These are phyloP conservation scores for Zymoseptoria pseudotritici DNA, from an alignment of 2,329 filamentous ascomycete genomes.

Conservation along the genomic window DNA sequence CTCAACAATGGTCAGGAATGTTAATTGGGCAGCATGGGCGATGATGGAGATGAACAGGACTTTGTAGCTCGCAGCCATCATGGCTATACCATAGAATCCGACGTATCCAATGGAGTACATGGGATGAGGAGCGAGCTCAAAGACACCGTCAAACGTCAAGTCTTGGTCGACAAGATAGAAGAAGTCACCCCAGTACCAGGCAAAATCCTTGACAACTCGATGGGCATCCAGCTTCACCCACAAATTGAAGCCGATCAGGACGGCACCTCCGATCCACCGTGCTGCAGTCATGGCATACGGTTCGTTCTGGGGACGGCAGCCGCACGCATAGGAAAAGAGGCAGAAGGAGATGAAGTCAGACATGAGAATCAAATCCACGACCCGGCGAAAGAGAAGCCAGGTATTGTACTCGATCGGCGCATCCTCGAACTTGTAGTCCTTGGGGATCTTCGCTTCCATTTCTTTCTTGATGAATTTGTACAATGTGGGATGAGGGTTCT, in stretches of 20 bases:
- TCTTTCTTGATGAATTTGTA: conserved; percentile 81
- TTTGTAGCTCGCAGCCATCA: conserved; percentile 96
- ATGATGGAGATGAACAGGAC: conserved; percentile 95
- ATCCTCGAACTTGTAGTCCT: conserved; percentile 87
- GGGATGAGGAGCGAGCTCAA: conserved; percentile 96
- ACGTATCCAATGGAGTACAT: conserved; percentile 99
- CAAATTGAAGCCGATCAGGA: conserved; percentile 84
- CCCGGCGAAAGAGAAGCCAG: conserved; percentile 90
- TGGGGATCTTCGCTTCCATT: conserved; percentile 86
- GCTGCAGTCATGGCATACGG: conserved; percentile 57
- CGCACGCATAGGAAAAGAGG: conserved; percentile 87
- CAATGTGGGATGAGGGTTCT: conserved; percentile 73
- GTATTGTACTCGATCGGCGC: conserved; percentile 98
- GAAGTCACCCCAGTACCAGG: conserved; percentile 99
- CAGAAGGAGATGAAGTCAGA: conserved; percentile 97
- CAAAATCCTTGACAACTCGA: conserved; percentile 95
- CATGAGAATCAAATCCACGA: conserved; percentile 96
- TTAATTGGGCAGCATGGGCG: conserved; percentile 89
- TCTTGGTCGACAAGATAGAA: conserved; percentile 98
- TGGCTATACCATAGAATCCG: conserved; percentile 95
- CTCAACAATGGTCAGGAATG: conserved; percentile 84
- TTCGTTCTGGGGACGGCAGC: conserved; percentile 66
- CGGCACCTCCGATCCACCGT: conserved; percentile 72
- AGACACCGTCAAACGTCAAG: conserved; percentile 95
- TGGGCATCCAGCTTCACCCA: conserved; percentile 99